Base-by-base conservation (phyloP, 768 basidiomycete species). In the Phylloporus scabripes region DNA sequence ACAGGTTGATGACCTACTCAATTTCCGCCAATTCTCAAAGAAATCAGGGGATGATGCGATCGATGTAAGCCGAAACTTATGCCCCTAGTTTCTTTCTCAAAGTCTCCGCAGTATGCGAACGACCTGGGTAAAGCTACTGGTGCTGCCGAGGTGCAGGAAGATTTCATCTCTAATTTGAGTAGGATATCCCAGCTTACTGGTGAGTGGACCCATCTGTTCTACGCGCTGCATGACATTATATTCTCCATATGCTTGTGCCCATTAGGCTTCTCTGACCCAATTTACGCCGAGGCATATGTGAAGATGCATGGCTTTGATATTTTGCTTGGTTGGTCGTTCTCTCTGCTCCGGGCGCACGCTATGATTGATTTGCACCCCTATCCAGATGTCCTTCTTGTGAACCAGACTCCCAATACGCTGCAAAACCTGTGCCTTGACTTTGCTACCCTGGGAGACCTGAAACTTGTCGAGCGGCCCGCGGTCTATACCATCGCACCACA, bases 291-390 rank as follows among this genome's bases (percentile, higher is more conserved):
- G 66, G 94, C 95, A 2, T 92, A 91, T 61, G 94, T 98, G 57
- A 95, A 93, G 67, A 91, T 98, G 69, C 91, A 97, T 56, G 92
- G 93, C 33, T 98, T 98, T 66, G 95, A 99, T 65, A 96, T 99
- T 61, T 70, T 92, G 36, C 80, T 99, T 3, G 92, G 90, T 90
- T 46, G 21, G 74, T 63, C 28, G 2, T 41, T 5, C 9, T 17
- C 26, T 20, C 32, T 18, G 28, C 10, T 38, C 41, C 32, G 34
- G 33, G 45, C 18, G 33, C 48, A 40, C 46, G 37, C 21, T 36
- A 15, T 10, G 34, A 28, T 28, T 36, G 26, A 24, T 32, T 11
- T 20, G 7, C 9, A 31, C 21, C 15, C 20, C 15, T 15, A 9
- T 37, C 10, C 54, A 90, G 94, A 99, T 59, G 93, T 99, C 18